Conservation (phyloP, 2,329 filamentous ascomycete genomes). For the Tothia fuscella region DNA sequence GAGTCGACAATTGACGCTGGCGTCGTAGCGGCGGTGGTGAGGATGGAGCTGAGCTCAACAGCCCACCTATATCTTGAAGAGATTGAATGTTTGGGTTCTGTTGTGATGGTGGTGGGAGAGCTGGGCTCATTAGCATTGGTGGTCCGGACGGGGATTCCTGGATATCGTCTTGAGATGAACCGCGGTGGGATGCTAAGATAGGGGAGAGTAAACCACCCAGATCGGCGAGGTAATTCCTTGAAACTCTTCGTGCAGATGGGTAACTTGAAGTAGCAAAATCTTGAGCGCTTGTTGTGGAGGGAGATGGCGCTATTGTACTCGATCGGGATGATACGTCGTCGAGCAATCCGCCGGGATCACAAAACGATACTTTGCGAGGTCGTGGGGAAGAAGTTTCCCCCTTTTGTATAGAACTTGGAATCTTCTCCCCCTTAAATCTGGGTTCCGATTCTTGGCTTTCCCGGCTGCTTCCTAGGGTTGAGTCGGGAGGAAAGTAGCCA, state of each 20-base stretch:
- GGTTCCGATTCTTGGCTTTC: constrained; percentile 18
- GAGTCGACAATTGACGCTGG: too few species aligned
- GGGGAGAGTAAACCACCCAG: constrained; percentile 10
- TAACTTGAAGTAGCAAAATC: neutral
- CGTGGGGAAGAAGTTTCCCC: constrained; percentile 25
- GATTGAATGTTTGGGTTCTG: constrained; percentile 3
- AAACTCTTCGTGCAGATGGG: constrained; percentile 5
- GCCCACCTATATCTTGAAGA: constrained; percentile 10
- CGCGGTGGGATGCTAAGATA: constrained; percentile 2
- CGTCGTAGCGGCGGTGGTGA: too few species aligned
- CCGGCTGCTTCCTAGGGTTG: constrained; percentile 15
- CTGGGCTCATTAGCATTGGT: neutral
- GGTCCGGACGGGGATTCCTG: neutral
- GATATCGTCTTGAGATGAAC: neutral
- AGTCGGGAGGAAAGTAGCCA: constrained; percentile 24
- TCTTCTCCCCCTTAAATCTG: too few species aligned
- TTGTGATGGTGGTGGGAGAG: neutral
- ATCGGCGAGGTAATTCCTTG: constrained; percentile 4
- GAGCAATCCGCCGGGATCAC: constrained; percentile 70
- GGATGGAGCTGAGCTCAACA: neutral
- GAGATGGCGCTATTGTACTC: constrained; percentile 7
- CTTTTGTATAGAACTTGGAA: constrained; percentile 28
- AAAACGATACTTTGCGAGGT: constrained; percentile 60
- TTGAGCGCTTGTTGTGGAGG: neutral
- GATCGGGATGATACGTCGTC: constrained; percentile 30